Evolutionary conservation across 2,329 filamentous ascomycete species (phyloP).

Genomic region (Lizonia empirigonia): DNA sequence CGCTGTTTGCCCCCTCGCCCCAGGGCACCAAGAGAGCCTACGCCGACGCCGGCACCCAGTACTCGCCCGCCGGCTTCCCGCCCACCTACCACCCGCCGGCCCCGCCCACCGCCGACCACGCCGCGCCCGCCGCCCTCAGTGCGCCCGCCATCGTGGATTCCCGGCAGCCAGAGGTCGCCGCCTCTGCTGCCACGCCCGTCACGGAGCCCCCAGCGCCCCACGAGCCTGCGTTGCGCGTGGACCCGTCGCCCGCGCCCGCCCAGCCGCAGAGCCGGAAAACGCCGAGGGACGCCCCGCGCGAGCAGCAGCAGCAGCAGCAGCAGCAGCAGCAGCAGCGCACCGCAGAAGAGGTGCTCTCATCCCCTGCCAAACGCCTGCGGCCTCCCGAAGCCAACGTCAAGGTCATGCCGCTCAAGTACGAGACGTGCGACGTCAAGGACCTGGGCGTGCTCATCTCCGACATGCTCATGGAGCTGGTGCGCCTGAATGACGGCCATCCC

Average conservation of each 20-base stretch:
- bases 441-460: conserved; percentile 89
- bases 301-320: conserved; percentile 5
- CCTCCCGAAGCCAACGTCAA: conserved; percentile 55
- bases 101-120: conserved; percentile 11
- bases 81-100: conserved; percentile 47
- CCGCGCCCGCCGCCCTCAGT: conserved; percentile 15
- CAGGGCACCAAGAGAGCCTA: conserved; percentile 45
- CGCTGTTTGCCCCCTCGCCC: conserved; percentile 38
- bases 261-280: conserved; percentile 17
- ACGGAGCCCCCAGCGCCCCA: conserved; percentile 38
- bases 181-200: conserved; percentile 39
- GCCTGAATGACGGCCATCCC: conserved; percentile 87
- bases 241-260: conserved; percentile 36
- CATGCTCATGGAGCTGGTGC: conserved; percentile 94
- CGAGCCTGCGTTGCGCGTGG: conserved; percentile 43
- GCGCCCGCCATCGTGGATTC: conserved; percentile 27
- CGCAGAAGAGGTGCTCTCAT: conserved; percentile 21
- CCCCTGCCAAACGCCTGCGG: conserved; percentile 42
- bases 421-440: conserved; percentile 80
- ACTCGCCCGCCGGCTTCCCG: conserved; percentile 57
- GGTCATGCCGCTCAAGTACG: conserved; percentile 75
- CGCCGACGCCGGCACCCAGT: conserved; percentile 60
- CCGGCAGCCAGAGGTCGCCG: conserved; percentile 31
- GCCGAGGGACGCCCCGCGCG: conserved; percentile 22
- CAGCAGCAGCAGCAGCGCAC: conserved; percentile 1